phyloP scores from a whole-genome alignment of 176 grass and related monocot species.

The Aegilops longissima region DNA sequence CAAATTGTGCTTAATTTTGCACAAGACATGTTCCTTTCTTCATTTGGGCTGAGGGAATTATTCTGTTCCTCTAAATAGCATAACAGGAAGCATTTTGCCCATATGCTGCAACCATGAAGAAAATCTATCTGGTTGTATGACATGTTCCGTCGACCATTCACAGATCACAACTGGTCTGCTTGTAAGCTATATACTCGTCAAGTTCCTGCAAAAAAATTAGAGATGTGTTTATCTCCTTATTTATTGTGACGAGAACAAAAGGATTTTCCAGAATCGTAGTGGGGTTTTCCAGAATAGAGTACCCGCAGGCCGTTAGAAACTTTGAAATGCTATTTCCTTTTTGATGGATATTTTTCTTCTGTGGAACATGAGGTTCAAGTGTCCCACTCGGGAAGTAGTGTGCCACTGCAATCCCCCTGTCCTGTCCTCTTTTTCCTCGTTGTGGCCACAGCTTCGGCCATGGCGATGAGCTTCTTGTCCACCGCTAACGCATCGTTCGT shows the following conservation, averaged over 20 bases:
- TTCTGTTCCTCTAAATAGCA: background rate
- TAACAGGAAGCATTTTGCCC: background rate
- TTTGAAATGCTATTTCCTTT: background rate
- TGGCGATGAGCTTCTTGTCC: slow-evolving; percentile 46
- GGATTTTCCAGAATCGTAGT: no score
- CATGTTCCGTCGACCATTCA: slow-evolving; percentile 14
- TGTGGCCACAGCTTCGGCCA: background rate
- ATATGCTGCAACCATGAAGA: background rate
- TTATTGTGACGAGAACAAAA: no score
- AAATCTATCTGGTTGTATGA: slow-evolving; percentile 22
- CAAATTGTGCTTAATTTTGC: slow-evolving; percentile 7
- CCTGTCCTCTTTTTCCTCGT: background rate
- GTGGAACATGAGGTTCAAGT: background rate
- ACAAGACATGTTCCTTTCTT: background rate
- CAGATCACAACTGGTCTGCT: background rate
- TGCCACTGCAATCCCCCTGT: background rate
- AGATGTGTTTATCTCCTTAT: background rate
- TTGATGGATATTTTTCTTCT: background rate
- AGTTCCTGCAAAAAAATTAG: background rate
- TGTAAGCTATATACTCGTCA: background rate
- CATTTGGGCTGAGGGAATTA: background rate
- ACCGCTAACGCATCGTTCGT: background rate
- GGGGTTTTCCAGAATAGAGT: no score
- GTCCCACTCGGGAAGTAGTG: background rate
- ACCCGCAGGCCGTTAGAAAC: background rate